These are phyloP conservation scores for Stephania cephalantha DNA, from an alignment of 164 flowering plant species.

Conservation along the genomic window DNA sequence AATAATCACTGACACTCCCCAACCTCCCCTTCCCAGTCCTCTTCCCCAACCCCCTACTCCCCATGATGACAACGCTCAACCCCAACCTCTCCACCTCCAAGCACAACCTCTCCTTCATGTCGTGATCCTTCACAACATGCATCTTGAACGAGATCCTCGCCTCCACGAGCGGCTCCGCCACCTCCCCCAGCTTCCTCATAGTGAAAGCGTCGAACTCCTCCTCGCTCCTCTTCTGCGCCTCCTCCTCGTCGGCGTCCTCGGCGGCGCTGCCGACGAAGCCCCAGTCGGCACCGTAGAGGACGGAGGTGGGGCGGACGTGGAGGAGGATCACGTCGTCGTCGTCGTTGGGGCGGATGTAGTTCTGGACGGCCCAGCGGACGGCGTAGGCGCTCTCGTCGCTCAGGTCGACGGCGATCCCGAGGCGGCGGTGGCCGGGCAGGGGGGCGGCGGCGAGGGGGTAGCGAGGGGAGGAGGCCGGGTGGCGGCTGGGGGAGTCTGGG, in stretches of 20 bases:
- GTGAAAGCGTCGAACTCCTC: constrained; percentile 59
- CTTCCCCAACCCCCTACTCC: constrained; percentile 69
- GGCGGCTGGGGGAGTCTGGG: constrained; percentile 4
- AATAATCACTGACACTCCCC: constrained; percentile 80
- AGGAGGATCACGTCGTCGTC: constrained; percentile 57
- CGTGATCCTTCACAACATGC: constrained; percentile 76
- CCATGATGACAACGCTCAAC: constrained; percentile 72
- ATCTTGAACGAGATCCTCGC: constrained; percentile 60
- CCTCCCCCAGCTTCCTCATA: constrained; percentile 41
- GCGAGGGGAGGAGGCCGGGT: constrained; percentile 46
- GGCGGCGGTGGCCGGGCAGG: constrained; percentile 36
- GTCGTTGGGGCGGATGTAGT: constrained; percentile 80
- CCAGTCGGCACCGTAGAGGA: constrained; percentile 81
- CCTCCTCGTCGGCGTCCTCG: constrained; percentile 23
- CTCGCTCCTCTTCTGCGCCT: constrained; percentile 43
- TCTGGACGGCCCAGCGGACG: constrained; percentile 76
- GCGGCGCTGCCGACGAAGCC: constrained; percentile 41
- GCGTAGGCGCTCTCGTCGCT: constrained; percentile 80
- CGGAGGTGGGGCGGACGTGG: constrained; percentile 48
- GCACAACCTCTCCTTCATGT: constrained; percentile 79
- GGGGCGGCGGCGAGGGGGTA: constrained; percentile 20
- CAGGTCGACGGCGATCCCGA: constrained; percentile 78
- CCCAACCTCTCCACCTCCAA: constrained; percentile 78
- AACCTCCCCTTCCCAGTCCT: constrained; percentile 40
- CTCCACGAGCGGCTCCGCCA: constrained; percentile 53